Evolutionary conservation across 2,329 filamentous ascomycete species (phyloP).

Genomic region (Colletotrichum sp.): DNA sequence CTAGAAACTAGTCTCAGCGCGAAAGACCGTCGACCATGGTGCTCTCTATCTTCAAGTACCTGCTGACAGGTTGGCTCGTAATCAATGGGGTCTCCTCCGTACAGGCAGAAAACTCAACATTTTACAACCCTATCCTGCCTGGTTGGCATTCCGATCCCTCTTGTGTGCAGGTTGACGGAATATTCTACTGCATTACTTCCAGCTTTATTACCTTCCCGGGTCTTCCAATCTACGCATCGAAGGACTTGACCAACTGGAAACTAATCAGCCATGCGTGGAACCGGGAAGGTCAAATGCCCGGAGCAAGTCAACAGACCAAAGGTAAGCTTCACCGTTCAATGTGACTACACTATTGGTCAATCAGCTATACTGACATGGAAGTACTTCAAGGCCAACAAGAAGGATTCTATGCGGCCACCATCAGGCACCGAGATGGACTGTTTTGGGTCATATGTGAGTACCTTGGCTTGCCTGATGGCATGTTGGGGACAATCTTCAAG

Average conservation of each 20-base stretch:
- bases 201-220: background rate
- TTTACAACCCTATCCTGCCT: background rate
- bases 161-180: background rate
- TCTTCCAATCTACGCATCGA: background rate
- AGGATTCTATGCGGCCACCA: background rate
- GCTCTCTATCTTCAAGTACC: background rate
- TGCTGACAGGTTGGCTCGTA: background rate
- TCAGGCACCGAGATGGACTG: background rate
- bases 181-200: background rate
- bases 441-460: background rate
- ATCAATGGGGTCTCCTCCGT: background rate
- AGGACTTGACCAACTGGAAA: background rate
- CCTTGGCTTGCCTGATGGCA: background rate
- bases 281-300: background rate
- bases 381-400: background rate
- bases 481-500: background rate
- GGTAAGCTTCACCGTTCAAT: fast-evolving
- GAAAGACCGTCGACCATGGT: background rate
- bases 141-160: background rate
- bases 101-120: background rate
- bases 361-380: fast-evolving
- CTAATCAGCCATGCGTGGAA: background rate
- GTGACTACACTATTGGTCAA: fast-evolving
- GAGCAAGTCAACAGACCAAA: background rate
- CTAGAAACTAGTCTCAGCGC: too few relatives aligned